Conservation (phyloP, 495 filamentous ascomycete genomes). For the Cairneyella variabilis region DNA sequence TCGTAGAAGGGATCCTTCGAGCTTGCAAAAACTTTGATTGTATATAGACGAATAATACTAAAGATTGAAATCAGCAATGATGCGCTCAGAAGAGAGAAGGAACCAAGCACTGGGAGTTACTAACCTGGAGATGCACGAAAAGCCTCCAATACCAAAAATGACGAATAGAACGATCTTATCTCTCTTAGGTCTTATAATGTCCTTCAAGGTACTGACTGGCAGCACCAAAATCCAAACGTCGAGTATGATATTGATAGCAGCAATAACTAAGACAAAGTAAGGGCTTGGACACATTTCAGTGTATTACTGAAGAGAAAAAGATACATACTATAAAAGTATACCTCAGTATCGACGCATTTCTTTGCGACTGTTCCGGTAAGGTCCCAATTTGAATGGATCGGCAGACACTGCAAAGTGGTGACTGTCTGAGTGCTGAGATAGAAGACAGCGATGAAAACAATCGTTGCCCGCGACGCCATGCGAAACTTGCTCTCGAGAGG, state of each 20-base stretch:
- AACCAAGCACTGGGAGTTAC: background rate
- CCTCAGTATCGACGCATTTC: too few relatives aligned
- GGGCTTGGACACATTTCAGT: too few relatives aligned
- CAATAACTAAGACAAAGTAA: slow-evolving; percentile 37
- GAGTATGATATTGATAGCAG: slow-evolving; percentile 45
- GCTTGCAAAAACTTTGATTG: slow-evolving; percentile 33
- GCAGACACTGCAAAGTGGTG: too few relatives aligned
- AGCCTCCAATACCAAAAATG: slow-evolving; percentile 46
- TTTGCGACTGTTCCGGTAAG: too few relatives aligned
- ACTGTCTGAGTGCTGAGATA: too few relatives aligned
- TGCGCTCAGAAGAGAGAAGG: background rate
- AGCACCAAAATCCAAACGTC: slow-evolving; percentile 50
- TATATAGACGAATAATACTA: slow-evolving; percentile 41
- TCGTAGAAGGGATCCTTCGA: slow-evolving; percentile 34
- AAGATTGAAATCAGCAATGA: slow-evolving; percentile 21
- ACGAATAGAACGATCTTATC: slow-evolving; percentile 44
- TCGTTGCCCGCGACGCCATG: too few relatives aligned
- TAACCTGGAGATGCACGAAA: slow-evolving; percentile 33
- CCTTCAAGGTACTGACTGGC: slow-evolving; percentile 42
- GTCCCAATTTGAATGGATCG: too few relatives aligned
- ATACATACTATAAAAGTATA: too few relatives aligned
- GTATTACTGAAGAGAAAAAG: too few relatives aligned
- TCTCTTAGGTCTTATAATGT: slow-evolving; percentile 36
- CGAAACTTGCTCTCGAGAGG: too few relatives aligned
- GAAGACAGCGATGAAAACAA: too few relatives aligned